Evolutionary conservation across 345 rosid species (phyloP).

Genomic region (Eucalyptus grandis): DNA sequence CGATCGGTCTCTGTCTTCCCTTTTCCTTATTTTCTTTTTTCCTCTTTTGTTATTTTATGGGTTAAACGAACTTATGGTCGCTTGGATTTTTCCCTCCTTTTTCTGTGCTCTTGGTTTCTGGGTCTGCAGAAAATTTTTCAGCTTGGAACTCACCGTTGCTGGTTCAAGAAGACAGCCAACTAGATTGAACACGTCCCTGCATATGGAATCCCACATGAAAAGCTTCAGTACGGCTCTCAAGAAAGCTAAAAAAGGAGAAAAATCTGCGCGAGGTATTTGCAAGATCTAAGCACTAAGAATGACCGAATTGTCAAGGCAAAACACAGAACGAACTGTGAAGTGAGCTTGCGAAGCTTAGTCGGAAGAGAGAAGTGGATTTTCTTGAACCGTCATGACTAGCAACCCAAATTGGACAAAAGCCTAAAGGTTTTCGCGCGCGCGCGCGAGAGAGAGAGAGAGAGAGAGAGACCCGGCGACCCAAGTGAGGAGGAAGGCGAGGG

Average conservation of each 20-base stretch:
- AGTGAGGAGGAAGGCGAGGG: conserved; percentile 81
- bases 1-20: accelerated
- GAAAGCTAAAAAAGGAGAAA: neutral
- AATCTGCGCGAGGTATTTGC: neutral
- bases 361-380: neutral
- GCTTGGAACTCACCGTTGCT: conserved; percentile 73
- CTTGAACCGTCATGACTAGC: neutral
- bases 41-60: neutral
- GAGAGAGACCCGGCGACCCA: conserved; percentile 79
- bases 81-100: neutral
- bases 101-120: neutral
- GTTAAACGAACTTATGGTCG: neutral
- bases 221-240: neutral
- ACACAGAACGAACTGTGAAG: neutral
- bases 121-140: neutral
- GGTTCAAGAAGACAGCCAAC: conserved; percentile 91
- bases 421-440: neutral
- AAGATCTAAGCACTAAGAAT: neutral
- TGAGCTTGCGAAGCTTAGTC: neutral
- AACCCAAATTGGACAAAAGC: neutral
- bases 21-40: neutral
- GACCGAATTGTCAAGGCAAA: neutral
- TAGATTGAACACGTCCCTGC: conserved; percentile 86
- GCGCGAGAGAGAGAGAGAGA: neutral
- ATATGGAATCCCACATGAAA: neutral